Percentiles rank a stretch among this genome's conserved stretches.
These are phyloP conservation scores for Aspergillus pseudonomiae DNA, from an alignment of 2,329 filamentous ascomycete species.

Conservation along the genomic window DNA sequence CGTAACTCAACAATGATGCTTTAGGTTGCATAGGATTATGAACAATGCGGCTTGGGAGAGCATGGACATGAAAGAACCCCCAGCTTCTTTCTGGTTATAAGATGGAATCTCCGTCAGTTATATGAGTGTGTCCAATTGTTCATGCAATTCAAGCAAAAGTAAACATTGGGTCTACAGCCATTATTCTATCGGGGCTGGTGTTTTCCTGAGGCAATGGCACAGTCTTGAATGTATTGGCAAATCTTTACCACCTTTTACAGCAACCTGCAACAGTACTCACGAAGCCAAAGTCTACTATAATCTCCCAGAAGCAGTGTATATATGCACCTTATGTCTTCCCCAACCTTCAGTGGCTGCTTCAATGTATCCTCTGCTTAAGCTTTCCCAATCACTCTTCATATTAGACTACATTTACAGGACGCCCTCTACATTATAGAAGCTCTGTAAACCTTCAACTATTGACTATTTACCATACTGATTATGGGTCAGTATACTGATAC, in stretches of 20 bases:
- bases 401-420: too few species aligned
- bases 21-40: background rate
- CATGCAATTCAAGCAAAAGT: background rate
- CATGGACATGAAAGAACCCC: background rate
- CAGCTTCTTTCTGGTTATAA: background rate
- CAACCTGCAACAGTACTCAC: background rate
- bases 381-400: background rate
- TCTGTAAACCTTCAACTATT: background rate
- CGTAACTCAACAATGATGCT: background rate
- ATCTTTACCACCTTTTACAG: background rate
- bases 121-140: too few species aligned
- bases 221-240: background rate
- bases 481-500: background rate
- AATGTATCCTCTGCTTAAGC: background rate
- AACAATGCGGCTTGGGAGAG: background rate
- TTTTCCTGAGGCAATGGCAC: background rate
- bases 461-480: background rate
- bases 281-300: background rate
- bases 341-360: background rate
- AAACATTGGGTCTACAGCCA: background rate
- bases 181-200: background rate
- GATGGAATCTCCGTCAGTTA: too few species aligned
- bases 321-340: background rate
- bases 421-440: background rate
- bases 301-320: background rate